These are phyloP conservation scores for Metschnikowia similis DNA, from an alignment of 805 yeast species.

Conservation along the genomic window DNA sequence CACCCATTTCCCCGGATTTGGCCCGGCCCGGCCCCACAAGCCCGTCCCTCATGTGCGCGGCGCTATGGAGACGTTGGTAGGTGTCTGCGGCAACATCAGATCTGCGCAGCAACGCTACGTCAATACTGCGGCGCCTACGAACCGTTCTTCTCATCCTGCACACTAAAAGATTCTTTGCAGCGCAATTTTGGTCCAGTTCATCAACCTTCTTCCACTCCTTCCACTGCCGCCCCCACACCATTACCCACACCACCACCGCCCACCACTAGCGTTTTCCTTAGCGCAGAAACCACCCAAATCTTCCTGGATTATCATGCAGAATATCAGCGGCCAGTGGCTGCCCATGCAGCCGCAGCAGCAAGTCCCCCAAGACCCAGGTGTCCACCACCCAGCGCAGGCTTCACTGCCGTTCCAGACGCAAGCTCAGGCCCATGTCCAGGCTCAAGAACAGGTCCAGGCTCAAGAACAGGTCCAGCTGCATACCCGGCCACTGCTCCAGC, in stretches of 20 bases:
- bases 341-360: not conserved
- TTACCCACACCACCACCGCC: not conserved
- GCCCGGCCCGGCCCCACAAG: not conserved
- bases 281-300: not conserved
- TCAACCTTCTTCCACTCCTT: not conserved
- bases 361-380: not conserved
- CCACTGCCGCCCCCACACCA: not conserved
- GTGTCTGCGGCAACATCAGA: not conserved
- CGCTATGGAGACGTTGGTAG: not conserved
- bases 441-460: not conserved
- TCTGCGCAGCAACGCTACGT: not conserved
- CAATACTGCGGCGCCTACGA: not conserved
- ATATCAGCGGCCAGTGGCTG: not conserved
- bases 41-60: not conserved
- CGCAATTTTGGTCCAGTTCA: not conserved
- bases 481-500: slow-evolving; percentile 1
- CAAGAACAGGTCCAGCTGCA: not conserved
- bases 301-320: not conserved
- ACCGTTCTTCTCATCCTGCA: slow-evolving; percentile 1
- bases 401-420: slow-evolving; percentile 1
- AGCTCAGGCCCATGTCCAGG: too few species aligned
- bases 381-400: not conserved
- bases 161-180: slow-evolving; percentile 1
- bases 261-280: too few species aligned
- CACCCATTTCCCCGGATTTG: too few species aligned